Evolutionary conservation across 1,139 yeast species (phyloP), one percentile per base, ranked within the genome.

Genomic region (Debaryomycetaceae sp.): DNA sequence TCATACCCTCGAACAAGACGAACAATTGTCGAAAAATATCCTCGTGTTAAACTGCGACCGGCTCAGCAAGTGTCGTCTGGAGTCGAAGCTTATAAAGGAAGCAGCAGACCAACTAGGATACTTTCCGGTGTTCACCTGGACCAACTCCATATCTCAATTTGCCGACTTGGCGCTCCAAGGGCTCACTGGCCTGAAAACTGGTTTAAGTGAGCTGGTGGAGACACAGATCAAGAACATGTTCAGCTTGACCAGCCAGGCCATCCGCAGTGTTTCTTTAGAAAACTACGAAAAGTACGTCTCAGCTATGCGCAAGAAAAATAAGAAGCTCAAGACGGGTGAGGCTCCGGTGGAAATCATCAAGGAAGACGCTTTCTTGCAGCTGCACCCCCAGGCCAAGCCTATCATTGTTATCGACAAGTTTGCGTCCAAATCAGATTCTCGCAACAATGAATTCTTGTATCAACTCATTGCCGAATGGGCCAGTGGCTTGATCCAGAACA

Each of bases 111-210:
- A 83, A 47, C 49, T 86, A 22, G 97, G 98, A 1, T 90, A 90
- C 51, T 83, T 73, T 59, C 98, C 98, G 0, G 78, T 85, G 3
- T 90, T 90, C 51, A 82, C 95, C 8, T 90, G 97, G 95, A 60
- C 87, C 37, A 85, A 83, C 47, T 72, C 82, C 4, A 58, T 87
- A 15, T 74, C 95, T 0, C 74, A 75, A 36, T 78, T 86, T 36
- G 58, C 85, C 30, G 98, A 90, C 53, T 66, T 92, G 41, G 86
- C 77, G 31, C 81, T 82, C 12, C 95, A 85, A 49, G 90, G 96
- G 31, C 50, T 90, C 26, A 86, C 95, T 2, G 98, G 98, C 0
- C 96, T 86, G 50, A 85, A 85, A 45, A 79, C 95, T 2, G 97
- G 97, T 0, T 62, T 90, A 31, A 73, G 93, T 19, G 97, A 90